These are phyloP conservation scores for Sporothrix dimorphospora DNA, from an alignment of 2,329 filamentous ascomycete species.

Conservation along the genomic window DNA sequence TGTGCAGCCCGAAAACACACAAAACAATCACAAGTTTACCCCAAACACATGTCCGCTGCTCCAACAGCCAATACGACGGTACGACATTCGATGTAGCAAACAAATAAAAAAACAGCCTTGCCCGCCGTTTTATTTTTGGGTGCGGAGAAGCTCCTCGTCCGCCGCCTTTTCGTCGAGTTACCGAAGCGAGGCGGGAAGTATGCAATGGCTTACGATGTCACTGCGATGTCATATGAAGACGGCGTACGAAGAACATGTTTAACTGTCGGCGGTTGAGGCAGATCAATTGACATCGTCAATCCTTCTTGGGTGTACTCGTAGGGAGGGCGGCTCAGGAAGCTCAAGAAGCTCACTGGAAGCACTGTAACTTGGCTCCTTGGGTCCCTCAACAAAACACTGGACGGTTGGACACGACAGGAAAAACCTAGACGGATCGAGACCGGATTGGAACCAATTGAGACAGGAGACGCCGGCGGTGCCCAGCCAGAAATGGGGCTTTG, in stretches of 20 bases:
- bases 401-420: not conserved
- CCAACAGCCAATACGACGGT: slow-evolving; percentile 3
- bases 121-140: not conserved
- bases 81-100: not conserved
- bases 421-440: not conserved
- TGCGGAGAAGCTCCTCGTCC: slow-evolving; percentile 7
- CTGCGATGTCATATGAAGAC: too few relatives aligned
- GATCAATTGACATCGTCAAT: too few relatives aligned
- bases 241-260: too few relatives aligned
- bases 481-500: not conserved
- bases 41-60: slow-evolving; percentile 17
- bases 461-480: not conserved
- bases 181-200: not conserved
- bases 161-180: not conserved
- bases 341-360: not conserved
- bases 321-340: not conserved
- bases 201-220: too few relatives aligned
- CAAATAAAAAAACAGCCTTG: not conserved
- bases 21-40: slow-evolving; percentile 3
- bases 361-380: not conserved
- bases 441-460: not conserved
- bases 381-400: slow-evolving; percentile 11
- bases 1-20: slow-evolving; percentile 6
- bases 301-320: too few relatives aligned
- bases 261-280: too few relatives aligned